Conservation (phyloP, 139 green algal species). For the Nannochloris sp. region DNA sequence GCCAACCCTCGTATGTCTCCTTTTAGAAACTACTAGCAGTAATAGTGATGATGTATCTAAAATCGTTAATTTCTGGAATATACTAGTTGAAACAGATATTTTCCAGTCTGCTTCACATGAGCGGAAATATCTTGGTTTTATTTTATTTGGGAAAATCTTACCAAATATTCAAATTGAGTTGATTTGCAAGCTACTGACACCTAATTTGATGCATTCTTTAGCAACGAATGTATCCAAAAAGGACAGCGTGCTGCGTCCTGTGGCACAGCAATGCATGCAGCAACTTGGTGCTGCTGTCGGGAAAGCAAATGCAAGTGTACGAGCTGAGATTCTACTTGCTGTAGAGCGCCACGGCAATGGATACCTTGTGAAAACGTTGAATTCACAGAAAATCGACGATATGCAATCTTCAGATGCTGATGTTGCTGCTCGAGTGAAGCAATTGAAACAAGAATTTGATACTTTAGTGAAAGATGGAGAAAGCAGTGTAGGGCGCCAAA, state of each 20-base stretch:
- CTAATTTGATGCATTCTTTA: conserved; percentile 45
- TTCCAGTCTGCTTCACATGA: background rate
- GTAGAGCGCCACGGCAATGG: conserved; percentile 40
- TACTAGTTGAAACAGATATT: background rate
- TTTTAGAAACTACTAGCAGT: background rate
- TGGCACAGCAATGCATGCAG: conserved; percentile 42
- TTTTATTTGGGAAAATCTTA: background rate
- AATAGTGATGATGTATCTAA: background rate
- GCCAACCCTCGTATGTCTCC: background rate
- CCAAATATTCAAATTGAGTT: background rate
- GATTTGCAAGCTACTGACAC: background rate
- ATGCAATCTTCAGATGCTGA: background rate
- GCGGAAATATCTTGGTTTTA: background rate
- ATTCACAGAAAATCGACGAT: conserved; percentile 14
- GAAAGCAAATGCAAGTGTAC: conserved; percentile 7
- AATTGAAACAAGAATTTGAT: background rate
- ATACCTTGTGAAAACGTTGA: background rate
- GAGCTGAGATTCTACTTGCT: conserved; percentile 33
- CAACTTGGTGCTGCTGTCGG: background rate
- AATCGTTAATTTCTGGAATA: conserved; percentile 4
- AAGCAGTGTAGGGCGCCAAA: conserved; percentile 16
- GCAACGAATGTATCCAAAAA: conserved; percentile 31
- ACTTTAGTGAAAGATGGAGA: background rate
- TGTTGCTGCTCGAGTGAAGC: background rate
- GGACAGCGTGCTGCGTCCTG: conserved; percentile 52